These are phyloP conservation scores for Venturia aucupariae DNA, from an alignment of 2,329 filamentous ascomycete species.

Conservation along the genomic window DNA sequence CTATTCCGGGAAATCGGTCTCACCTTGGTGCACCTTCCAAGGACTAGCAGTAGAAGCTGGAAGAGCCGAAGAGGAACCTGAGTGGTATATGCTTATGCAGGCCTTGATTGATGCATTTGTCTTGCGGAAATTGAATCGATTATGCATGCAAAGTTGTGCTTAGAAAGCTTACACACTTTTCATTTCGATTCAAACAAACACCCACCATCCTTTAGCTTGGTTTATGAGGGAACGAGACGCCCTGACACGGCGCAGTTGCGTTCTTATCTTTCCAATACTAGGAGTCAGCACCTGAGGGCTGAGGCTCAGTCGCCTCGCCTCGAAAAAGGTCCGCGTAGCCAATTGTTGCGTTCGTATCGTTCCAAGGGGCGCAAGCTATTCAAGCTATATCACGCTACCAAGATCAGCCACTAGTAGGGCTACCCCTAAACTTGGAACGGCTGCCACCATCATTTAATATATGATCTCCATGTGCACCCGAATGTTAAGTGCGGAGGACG, in stretches of 20 bases:
- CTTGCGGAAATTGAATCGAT: background rate
- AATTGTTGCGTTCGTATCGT: background rate
- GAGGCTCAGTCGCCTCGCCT: background rate
- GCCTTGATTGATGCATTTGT: background rate
- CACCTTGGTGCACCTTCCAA: background rate
- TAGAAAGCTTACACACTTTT: background rate
- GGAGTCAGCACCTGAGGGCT: too few relatives aligned
- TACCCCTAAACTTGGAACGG: constrained; percentile 8
- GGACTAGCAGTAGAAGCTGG: too few relatives aligned
- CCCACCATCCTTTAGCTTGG: background rate
- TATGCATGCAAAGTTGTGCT: background rate
- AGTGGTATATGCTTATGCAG: background rate
- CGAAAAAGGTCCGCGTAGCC: background rate
- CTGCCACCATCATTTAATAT: background rate
- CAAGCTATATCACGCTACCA: background rate
- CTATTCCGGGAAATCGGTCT: background rate
- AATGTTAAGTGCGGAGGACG: background rate
- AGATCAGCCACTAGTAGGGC: constrained; percentile 6
- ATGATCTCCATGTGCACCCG: background rate
- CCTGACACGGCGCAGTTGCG: background rate
- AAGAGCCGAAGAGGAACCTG: background rate
- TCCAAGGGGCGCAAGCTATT: background rate
- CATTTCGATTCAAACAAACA: background rate
- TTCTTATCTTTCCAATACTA: too few relatives aligned
- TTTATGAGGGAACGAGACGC: background rate